Evolutionary conservation across 78 protist species (phyloP).

Genomic region (Paratrimastix pyriformis): DNA sequence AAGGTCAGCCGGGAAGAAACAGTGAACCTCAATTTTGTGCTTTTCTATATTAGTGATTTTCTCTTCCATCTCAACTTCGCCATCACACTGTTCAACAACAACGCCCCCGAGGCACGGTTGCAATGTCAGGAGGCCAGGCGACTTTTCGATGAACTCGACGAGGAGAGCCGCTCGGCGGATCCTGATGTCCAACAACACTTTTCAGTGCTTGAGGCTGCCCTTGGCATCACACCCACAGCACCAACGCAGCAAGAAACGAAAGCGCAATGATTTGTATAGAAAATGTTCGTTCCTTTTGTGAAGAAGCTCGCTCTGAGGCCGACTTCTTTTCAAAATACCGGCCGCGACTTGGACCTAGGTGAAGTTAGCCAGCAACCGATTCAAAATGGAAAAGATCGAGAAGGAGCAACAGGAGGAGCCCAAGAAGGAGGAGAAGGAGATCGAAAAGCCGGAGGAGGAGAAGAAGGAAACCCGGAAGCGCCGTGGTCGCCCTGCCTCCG

Average conservation of each 20-base stretch:
- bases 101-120: constrained; percentile 2
- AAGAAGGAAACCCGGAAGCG: too few relatives aligned
- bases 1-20: not conserved
- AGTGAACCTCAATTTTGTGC: not conserved
- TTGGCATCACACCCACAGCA: not conserved
- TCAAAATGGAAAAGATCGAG: not conserved
- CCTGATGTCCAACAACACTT: constrained; percentile 8
- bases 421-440: not conserved
- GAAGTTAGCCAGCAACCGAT: too few relatives aligned
- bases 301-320: too few relatives aligned
- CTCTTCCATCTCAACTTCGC: constrained; percentile 45
- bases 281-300: too few relatives aligned
- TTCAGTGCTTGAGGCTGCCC: too few relatives aligned
- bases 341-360: not conserved
- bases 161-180: constrained; percentile 4
- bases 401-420: constrained; percentile 6
- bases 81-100: constrained; percentile 35
- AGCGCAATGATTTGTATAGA: too few relatives aligned
- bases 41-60: not conserved
- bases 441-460: not conserved
- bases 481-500: too few relatives aligned
- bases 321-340: constrained; percentile 1
- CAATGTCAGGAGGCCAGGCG: constrained; percentile 13
- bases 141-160: constrained; percentile 24
- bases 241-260: not conserved